Conservation (phyloP, 2,329 filamentous ascomycete species). For the Colletotrichum plurivorum region DNA sequence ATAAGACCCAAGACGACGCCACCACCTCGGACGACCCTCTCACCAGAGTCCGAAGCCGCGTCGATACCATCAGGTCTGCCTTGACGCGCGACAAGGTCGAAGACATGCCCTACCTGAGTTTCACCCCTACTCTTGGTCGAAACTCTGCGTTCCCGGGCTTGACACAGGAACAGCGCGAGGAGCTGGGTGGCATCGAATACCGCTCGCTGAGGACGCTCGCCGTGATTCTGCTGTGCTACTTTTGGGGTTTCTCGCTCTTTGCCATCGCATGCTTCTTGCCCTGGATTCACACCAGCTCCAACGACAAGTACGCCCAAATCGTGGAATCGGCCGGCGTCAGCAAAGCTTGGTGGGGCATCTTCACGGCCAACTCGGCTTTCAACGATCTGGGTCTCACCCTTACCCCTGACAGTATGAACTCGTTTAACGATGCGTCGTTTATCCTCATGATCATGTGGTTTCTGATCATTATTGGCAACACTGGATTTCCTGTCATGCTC, state of each 20-base stretch:
- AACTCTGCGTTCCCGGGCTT: conserved; percentile 94
- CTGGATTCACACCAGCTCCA: conserved; percentile 78
- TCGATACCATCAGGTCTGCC: conserved; percentile 71
- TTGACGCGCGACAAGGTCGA: conserved; percentile 67
- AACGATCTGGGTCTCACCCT: conserved; percentile 96
- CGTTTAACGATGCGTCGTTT: conserved; percentile 83
- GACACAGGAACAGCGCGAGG: conserved; percentile 91
- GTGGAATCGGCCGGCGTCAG: conserved; percentile 74
- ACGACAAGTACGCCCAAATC: conserved; percentile 72
- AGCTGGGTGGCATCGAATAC: conserved; percentile 97
- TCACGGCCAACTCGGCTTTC: conserved; percentile 89
- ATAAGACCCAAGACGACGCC: conserved; percentile 54
- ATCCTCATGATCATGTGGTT: conserved; percentile 85
- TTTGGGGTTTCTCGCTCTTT: conserved; percentile 84
- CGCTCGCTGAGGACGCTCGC: conserved; percentile 90
- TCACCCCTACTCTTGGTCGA: conserved; percentile 90
- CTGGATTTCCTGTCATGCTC: conserved; percentile 94
- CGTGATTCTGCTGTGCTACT: conserved; percentile 83
- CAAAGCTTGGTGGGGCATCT: conserved; percentile 92
- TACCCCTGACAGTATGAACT: conserved; percentile 93
- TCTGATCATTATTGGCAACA: conserved; percentile 94
- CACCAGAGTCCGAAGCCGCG: conserved; percentile 59
- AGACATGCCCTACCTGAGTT: conserved; percentile 91
- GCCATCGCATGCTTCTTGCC: conserved; percentile 81
- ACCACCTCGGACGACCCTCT: conserved; percentile 42